Evolutionary conservation across 1,284 basidiomycete species (phyloP), one percentile per base, ranked within the genome.

Genomic region (Ustilago loliicola): DNA sequence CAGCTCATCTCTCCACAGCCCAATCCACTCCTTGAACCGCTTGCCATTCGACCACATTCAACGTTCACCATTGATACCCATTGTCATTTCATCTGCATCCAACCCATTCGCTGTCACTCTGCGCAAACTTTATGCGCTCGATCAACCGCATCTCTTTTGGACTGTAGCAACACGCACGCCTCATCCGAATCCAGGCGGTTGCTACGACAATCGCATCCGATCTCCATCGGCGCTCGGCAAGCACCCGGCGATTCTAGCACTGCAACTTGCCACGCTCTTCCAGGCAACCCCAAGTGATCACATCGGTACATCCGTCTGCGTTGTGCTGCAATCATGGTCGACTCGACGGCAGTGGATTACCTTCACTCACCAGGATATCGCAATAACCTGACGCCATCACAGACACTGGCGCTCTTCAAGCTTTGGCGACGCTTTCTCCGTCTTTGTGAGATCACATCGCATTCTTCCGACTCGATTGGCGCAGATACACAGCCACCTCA

Each of bases 361-460:
- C 68, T 71, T n/a, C 68, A 78, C 36, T 72, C 74, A 40, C 76
- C 76, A 32, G 76, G 76, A 19, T 78, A 71, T 27, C 76, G 76
- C 19, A 68, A 60, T 69, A 81, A 84, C 38, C 76, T 84, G 8
- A 74, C 80, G 9, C 63, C 72, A 8, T 70, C 70, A 1, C 82
- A 84, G 72, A 79, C 78, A 13, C 48, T 77, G 4, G 79, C 79
- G 21, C 78, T 84, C 36, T 80, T 83, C 52, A 71, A 75, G 52
- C 78, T 84, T n/a, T 84, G 81, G 82, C 68, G 73, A 36, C 73
- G 82, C 64, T 83, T 82, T 61, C 70, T 84, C 34, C 77, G 80
- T 36, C 71, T 83, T 6, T 84, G 82, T 53, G 68, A 84, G 60
- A 72, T 64, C 47, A 57, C 76, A 2, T 64, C 60, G 3, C 67